Base-by-base conservation (phyloP, 2,329 filamentous ascomycete genomes). In the Penicillium sp. region DNA sequence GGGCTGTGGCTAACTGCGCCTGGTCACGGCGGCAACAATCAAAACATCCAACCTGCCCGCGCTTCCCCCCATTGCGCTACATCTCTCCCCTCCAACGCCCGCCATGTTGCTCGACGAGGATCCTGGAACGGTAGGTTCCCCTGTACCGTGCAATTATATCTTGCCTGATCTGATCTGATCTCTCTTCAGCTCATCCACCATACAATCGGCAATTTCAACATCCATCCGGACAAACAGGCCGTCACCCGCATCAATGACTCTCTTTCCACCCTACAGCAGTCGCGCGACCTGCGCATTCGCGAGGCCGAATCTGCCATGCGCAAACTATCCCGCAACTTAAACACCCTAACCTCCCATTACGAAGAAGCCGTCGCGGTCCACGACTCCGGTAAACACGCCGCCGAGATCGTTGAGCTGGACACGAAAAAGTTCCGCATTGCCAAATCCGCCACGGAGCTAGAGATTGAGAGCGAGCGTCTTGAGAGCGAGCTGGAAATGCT, bases 21-120 rank as follows among this genome's bases (percentile, higher is more conserved):
- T 27, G 58, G 71, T 72, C 73, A 69, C 71, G 68, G 60, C 67
- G 66, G 65, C 71, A 72, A 74, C 71, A 58, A 56, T 46, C 51
- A 49, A 55, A 59, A 61, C 57, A 58, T 60, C 59, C 54, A 61
- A 52, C 42, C 47, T 20, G n/a, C n/a, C n/a, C n/a, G n/a, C n/a
- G n/a, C 24, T 20, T 32, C 33, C 32, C 37, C 27, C 29, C 17
- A 9, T 37, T 17, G 34, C 24, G 39, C 21, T 10, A 46, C n/a
- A 24, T 29, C 21, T 34, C 36, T 56, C 39, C 30, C 21, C 24
- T 36, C 24, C 29, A 24, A 45, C 60, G 43, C 56, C 51, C 77
- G 91, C 76, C 59, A 97, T 97, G 89, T 82, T 97, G 71, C 90
- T 97, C 76, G 90, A 96, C 75, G 92, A 97, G 78, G 90, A 94